Conservation (phyloP, 441 rosid genomes). For the Manihot esculenta region DNA sequence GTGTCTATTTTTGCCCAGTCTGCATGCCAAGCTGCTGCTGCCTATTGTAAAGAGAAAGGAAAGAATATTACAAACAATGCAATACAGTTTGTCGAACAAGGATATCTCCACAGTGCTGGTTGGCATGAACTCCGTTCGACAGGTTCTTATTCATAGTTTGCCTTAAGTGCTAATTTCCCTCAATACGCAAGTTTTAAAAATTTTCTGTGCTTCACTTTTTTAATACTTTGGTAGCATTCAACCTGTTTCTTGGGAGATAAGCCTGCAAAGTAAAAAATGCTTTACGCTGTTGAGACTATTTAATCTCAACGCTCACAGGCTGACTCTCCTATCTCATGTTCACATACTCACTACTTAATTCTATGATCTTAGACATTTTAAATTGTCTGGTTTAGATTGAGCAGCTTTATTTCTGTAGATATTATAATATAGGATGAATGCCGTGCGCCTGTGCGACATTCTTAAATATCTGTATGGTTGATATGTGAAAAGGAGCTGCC, state of each 20-base stretch:
- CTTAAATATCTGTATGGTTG: too few relatives aligned
- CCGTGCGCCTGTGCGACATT: neutral
- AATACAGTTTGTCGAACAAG: conserved; percentile 76
- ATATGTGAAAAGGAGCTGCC: neutral
- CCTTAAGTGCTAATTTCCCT: conserved; percentile 14
- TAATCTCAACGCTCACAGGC: too few relatives aligned
- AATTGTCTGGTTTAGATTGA: neutral
- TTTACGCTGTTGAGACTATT: too few relatives aligned
- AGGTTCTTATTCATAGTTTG: conserved; percentile 44
- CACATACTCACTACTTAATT: too few relatives aligned
- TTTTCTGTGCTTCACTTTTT: neutral
- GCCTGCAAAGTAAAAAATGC: neutral
- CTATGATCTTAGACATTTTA: neutral
- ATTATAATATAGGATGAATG: neutral
- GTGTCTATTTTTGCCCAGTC: conserved; percentile 40
- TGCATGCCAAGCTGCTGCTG: conserved; percentile 73
- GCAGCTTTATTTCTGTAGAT: neutral
- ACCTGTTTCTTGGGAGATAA: neutral
- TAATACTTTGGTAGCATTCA: neutral
- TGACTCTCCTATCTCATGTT: too few relatives aligned
- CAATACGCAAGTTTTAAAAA: neutral
- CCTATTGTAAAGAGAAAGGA: conserved; percentile 70
- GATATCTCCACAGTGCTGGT: conserved; percentile 76
- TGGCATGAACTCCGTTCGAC: conserved; percentile 80
- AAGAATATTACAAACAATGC: conserved; percentile 81